phyloP scores from a whole-genome alignment of 73 alveolate genomes.

The Paramecium pentaurelia region DNA sequence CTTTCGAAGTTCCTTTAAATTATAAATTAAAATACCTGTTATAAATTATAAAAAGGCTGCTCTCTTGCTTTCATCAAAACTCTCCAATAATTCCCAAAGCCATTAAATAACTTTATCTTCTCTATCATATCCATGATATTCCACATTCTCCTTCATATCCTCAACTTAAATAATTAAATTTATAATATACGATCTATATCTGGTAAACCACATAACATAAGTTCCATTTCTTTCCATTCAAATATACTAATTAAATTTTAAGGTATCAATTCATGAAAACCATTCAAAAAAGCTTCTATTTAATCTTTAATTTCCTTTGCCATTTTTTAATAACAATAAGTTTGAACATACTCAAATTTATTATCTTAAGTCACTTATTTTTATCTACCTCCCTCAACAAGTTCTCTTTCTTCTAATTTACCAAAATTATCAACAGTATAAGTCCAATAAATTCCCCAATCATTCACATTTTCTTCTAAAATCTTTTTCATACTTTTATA shows the following conservation, averaged over 20 bases:
- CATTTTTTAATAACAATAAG: constrained; percentile 58
- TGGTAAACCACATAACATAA: constrained; percentile 97
- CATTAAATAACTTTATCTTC: constrained; percentile 80
- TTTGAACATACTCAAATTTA: constrained; percentile 48
- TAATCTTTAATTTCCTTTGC: constrained; percentile 73
- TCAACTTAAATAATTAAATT: constrained; percentile 62
- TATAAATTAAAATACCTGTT: constrained; percentile 56
- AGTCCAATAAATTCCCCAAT: constrained; percentile 48
- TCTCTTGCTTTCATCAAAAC: constrained; percentile 82
- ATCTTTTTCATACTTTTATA: constrained; percentile 91
- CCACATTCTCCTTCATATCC: constrained; percentile 96
- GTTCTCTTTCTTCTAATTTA: constrained; percentile 79
- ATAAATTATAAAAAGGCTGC: constrained; percentile 95
- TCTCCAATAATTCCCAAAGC: constrained; percentile 95
- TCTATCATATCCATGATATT: constrained; percentile 91
- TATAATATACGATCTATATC: constrained; percentile 56
- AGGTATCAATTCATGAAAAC: constrained; percentile 97
- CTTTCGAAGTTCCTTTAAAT: constrained; percentile 88
- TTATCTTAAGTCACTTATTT: constrained; percentile 91
- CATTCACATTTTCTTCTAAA: constrained; percentile 75
- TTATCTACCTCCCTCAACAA: constrained; percentile 86
- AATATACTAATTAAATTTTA: constrained; percentile 81
- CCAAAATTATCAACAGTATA: constrained; percentile 89
- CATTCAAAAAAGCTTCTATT: constrained; percentile 89
- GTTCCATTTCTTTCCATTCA: constrained; percentile 92